These are phyloP conservation scores for Adansonia digitata DNA, from an alignment of 345 rosid genomes.

Conservation along the genomic window DNA sequence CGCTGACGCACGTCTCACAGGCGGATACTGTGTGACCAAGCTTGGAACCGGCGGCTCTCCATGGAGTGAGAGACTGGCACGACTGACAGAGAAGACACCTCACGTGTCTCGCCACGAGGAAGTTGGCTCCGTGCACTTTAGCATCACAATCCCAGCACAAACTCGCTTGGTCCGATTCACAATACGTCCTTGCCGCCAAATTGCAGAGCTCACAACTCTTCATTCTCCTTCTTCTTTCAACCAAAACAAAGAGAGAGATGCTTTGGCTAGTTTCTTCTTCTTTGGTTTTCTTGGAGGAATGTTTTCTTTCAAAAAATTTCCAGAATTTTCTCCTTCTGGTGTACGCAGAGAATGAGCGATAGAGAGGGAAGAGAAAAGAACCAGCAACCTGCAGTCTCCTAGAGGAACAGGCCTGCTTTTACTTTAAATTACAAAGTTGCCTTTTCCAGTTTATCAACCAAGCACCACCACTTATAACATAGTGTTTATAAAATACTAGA, in stretches of 20 bases:
- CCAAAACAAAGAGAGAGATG: neutral
- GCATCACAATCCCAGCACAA: slow-evolving; percentile 73
- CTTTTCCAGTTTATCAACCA: neutral
- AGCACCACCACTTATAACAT: neutral
- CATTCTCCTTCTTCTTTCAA: slow-evolving; percentile 17
- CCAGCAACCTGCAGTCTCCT: slow-evolving; percentile 3
- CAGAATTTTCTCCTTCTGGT: slow-evolving; percentile 13
- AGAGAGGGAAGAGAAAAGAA: neutral
- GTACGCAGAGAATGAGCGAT: neutral
- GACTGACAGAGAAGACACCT: slow-evolving; percentile 49
- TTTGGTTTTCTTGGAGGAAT: slow-evolving; percentile 21
- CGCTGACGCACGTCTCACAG: slow-evolving; percentile 34
- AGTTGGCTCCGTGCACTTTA: slow-evolving; percentile 68
- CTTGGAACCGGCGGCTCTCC: slow-evolving; percentile 53
- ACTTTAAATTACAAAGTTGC: slow-evolving; percentile 15
- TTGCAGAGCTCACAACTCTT: slow-evolving; percentile 62
- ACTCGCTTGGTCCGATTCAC: slow-evolving; percentile 63
- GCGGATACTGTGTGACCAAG: slow-evolving; percentile 49
- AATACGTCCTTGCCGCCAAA: slow-evolving; percentile 43
- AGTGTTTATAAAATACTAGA: neutral
- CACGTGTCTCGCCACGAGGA: slow-evolving; percentile 59
- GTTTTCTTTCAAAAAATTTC: neutral
- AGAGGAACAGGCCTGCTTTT: slow-evolving; percentile 6
- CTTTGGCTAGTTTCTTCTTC: neutral
- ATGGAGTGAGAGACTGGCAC: slow-evolving; percentile 47